Evolutionary conservation across 495 filamentous ascomycete genomes (phyloP).

Genomic region (Pseudoneurospora amorphoporcata): DNA sequence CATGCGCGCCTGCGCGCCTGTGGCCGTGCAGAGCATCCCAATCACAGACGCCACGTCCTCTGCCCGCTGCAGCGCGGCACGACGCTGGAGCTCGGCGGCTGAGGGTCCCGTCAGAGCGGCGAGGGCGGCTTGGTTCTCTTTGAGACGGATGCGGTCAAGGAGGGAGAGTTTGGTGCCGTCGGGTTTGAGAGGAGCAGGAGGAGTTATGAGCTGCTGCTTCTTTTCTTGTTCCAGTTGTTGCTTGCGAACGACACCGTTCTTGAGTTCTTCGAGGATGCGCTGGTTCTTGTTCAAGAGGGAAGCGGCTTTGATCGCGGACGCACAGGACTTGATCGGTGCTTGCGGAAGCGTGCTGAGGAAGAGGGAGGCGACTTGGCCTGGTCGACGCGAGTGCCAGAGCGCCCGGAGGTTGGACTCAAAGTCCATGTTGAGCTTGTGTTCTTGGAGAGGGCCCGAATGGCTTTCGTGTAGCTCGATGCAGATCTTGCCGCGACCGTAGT

Average conservation of each 20-base stretch:
- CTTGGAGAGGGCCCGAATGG: constrained; percentile 37
- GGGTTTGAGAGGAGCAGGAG: constrained; percentile 15
- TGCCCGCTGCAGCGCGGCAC: constrained; percentile 48
- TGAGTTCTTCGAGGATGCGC: constrained; percentile 50
- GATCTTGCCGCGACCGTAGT: constrained; percentile 47
- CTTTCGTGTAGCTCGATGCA: constrained; percentile 31
- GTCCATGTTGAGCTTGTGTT: constrained; percentile 42
- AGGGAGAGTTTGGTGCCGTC: constrained; percentile 35
- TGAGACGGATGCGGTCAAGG: constrained; percentile 53
- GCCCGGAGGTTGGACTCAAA: constrained; percentile 41
- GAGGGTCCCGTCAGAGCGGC: constrained; percentile 30
- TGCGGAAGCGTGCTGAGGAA: constrained; percentile 48
- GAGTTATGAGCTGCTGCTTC: not conserved
- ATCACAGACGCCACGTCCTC: constrained; percentile 52
- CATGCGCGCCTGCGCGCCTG: constrained; percentile 29
- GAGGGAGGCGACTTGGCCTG: constrained; percentile 9
- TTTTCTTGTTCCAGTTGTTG: constrained; percentile 23
- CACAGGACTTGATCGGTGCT: constrained; percentile 38
- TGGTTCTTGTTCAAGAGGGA: constrained; percentile 45
- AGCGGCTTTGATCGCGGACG: constrained; percentile 33
- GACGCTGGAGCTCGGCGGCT: constrained; percentile 40
- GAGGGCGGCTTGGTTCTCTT: constrained; percentile 38
- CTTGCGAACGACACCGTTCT: constrained; percentile 37
- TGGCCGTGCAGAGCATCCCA: constrained; percentile 39
- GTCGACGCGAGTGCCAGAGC: constrained; percentile 32